Evolutionary conservation across 2,329 filamentous ascomycete species (phyloP).

Genomic region (Ophiostoma sp.): DNA sequence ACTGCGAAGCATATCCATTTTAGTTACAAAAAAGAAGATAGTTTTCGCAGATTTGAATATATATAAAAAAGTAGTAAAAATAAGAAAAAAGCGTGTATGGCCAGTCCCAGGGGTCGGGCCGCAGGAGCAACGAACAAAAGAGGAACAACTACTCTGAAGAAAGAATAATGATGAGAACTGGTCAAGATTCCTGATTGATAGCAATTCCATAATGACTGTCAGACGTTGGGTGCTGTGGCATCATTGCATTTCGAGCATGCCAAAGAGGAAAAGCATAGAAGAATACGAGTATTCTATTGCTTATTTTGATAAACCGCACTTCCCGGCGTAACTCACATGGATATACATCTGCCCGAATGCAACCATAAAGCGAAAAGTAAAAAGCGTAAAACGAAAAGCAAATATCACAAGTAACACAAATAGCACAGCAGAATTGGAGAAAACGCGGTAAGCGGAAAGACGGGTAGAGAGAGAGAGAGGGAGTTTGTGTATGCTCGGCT

Average conservation of each 20-base stretch:
- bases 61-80: background rate
- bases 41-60: no score
- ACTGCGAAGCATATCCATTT: no score
- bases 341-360: conserved; percentile 1
- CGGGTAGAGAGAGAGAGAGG: background rate
- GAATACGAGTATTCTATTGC: no score
- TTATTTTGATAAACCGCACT: background rate
- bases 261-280: background rate
- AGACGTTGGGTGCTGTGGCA: background rate
- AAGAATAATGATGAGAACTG: background rate
- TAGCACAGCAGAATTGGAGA: background rate
- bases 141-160: background rate
- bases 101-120: background rate
- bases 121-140: background rate
- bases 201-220: background rate
- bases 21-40: no score
- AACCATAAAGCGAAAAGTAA: background rate
- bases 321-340: background rate
- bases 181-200: background rate
- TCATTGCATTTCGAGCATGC: background rate
- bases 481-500: background rate
- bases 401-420: no score
- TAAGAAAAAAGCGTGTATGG: background rate
- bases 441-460: background rate
- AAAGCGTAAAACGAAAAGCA: background rate